Percentiles rank a stretch among this genome's conserved stretches.
These are phyloP conservation scores for Fraxinus floribunda DNA, from an alignment of 305 asterid species.

Conservation along the genomic window DNA sequence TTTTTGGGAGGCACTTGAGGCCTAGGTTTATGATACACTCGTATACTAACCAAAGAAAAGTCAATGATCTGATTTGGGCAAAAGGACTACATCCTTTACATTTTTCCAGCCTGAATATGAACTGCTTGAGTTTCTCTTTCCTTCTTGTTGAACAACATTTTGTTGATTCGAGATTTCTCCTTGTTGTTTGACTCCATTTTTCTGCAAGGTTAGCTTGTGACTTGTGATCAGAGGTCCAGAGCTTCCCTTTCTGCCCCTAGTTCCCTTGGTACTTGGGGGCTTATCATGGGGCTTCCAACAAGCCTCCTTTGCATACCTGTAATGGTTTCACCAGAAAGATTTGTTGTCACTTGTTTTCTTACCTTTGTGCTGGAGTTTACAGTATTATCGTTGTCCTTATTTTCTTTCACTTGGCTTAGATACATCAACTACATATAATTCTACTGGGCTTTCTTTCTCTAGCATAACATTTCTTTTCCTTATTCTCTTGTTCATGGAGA, in stretches of 20 bases:
- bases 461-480: background rate
- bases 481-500: background rate
- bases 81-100: background rate
- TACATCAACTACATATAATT: background rate
- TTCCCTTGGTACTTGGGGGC: background rate
- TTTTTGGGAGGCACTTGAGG: background rate
- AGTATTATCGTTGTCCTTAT: background rate
- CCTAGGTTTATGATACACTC: background rate
- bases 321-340: background rate
- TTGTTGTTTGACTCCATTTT: background rate
- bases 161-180: background rate
- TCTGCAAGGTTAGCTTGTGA: background rate
- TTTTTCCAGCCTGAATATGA: background rate
- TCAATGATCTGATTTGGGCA: background rate
- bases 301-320: background rate
- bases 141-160: background rate
- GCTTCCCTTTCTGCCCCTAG: background rate
- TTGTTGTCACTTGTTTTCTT: background rate
- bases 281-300: background rate
- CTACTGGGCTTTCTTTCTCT: background rate
- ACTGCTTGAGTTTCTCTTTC: background rate
- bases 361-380: background rate
- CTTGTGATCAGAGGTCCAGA: background rate
- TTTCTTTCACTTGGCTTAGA: background rate
- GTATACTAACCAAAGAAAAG: background rate